Base-by-base conservation (phyloP, 2,329 filamentous ascomycete species). In the Chalara sp. region DNA sequence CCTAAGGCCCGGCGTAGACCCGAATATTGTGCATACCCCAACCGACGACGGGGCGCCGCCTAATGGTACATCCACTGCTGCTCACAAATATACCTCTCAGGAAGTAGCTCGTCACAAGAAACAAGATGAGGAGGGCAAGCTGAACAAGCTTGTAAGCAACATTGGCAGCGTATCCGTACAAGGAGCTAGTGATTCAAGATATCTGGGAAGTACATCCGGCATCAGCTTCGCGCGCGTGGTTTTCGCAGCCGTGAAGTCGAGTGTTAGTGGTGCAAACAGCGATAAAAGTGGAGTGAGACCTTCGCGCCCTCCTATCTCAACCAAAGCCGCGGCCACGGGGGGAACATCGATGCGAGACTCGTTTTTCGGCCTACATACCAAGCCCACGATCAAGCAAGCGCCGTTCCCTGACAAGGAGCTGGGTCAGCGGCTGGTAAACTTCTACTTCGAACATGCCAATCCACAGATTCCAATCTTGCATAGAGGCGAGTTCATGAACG, bases 371-470 rank as follows among this genome's bases (percentile, higher is more conserved):
- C 73, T 97, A 43, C 90, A 96, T 61, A 95, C 89, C 2, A 91
- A 87, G 61, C 89, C 91, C 1, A 89, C 84, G 12, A 93, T 96
- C 64, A 84, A 87, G 55, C 87, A 87, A 43, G 91, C 91, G 1
- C 77, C 83, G 1, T 96, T 97, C 60, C 93, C 93, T 0, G 82
- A 87, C 56, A 82, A 80, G 56, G 81, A 87, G 32, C 74, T 96
- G 3, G 92, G 84, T 1, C 70, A 79, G 49, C 80, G 82, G 53
- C 76, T 97, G 13, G 84, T 89, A 37, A 80, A 83, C 49, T 78
- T 96, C 37, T 97, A 96, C 67, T 97, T 97, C 67, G 89, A 96
- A 70, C 88, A 96, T 66, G 89, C 92, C 1, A 97, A 97, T 65
- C 91, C 92, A 5, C 92, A 97, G 68, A 95, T 96, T 57, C 92